Conservation (phyloP, 805 yeast genomes). For the Candida boleticola region DNA sequence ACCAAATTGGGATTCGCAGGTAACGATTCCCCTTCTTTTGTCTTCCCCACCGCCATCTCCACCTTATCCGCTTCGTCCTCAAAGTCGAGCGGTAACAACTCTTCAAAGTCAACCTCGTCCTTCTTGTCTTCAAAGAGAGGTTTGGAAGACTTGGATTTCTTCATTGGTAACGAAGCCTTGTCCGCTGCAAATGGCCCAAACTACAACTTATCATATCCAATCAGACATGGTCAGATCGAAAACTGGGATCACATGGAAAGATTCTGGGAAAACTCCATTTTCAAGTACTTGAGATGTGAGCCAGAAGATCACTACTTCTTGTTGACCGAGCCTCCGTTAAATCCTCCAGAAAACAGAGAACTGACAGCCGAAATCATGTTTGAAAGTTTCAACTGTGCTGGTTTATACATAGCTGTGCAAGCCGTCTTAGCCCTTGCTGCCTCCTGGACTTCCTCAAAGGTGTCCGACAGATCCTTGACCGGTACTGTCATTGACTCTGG, state of each 20-base stretch:
- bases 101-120: conserved; percentile 38
- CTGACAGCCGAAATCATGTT: conserved; percentile 98
- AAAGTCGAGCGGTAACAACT: conserved; percentile 31
- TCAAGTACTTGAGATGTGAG: conserved; percentile 94
- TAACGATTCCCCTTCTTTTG: conserved; percentile 95
- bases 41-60: conserved; percentile 95
- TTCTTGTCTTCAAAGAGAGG: conserved; percentile 72
- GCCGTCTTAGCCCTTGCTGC: conserved; percentile 99
- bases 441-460: conserved; percentile 97
- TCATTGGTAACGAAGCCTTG: conserved; percentile 93
- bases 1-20: conserved; percentile 99
- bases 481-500: conserved; percentile 99
- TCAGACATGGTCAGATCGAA: conserved; percentile 96
- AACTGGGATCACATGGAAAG: conserved; percentile 99
- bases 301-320: conserved; percentile 98
- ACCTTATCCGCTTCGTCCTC: conserved; percentile 54
- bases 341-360: conserved; percentile 99
- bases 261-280: conserved; percentile 96
- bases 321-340: conserved; percentile 96
- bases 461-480: conserved; percentile 89
- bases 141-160: conserved; percentile 90
- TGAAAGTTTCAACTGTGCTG: conserved; percentile 98
- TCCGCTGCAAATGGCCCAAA: conserved; percentile 88
- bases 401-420: conserved; percentile 96
- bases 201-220: conserved; percentile 86